Evolutionary conservation across 2,329 filamentous ascomycete genomes (phyloP), one percentile per base, ranked within the genome.

Genomic region (Zasmidium angulare): DNA sequence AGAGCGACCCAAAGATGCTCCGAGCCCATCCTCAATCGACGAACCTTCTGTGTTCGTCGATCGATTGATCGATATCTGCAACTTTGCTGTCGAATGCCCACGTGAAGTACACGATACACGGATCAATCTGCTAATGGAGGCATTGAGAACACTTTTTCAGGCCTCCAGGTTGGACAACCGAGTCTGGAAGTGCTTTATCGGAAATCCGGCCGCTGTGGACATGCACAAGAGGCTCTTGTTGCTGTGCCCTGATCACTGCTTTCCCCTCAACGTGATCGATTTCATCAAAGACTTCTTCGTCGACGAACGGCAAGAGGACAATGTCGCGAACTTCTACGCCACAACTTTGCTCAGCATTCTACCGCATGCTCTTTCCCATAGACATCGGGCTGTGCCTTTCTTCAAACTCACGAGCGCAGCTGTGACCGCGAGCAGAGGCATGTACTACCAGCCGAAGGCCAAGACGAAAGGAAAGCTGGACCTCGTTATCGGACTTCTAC

Each of bases 211-310:
- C 59, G 62, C 76, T 68, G 31, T 71, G 66, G 56, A 76, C 63
- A 56, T 79, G 69, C 77, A 79, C 73, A 43, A 60, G 20, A 46
- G 59, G 14, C 46, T 72, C 2, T 56, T 72, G n/a, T 61, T 72
- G 7, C 58, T 29, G 6, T 29, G 64, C 26, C 26, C 53, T 26
- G 63, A 68, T 36, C 3, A 43, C 10, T 46, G 26, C 4, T 47
- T 71, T 14, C 63, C 64, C 10, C 48, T n/a, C 1, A 19, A 48
- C 10, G 59, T 67, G 22, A 56, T 61, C 9, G 36, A 43, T 19
- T 46, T 57, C 22, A 66, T 71, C 58, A 60, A 60, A 31, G 61
- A 59, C 21, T 70, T 69, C 51, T 68, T 64, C 56, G 50, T 51
- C 12, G 69, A 71, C n/a, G 46, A 51, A 4, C 24, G 22, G 17